A percentile compares a stretch with the other conserved stretches of the same genome.
Conservation (phyloP, 768 basidiomycete species). For the Inosperma sp. region DNA sequence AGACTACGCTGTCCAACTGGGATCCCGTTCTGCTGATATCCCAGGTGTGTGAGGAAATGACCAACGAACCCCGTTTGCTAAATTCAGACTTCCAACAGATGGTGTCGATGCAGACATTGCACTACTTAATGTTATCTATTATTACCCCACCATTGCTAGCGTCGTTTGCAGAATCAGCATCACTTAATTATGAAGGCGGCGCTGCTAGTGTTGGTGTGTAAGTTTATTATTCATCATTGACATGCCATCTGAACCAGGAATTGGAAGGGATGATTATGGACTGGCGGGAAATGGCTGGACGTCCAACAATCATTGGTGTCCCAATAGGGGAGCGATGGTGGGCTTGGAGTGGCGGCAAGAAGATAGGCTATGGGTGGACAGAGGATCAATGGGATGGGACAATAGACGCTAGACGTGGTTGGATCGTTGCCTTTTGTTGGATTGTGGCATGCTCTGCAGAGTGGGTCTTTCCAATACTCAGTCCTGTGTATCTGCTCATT, state of each 20-base stretch:
- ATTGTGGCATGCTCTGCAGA: slow-evolving; percentile 75
- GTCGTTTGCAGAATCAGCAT: slow-evolving; percentile 67
- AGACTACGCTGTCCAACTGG: slow-evolving; percentile 57
- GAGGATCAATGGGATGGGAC: slow-evolving; percentile 60
- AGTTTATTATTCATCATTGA: not conserved
- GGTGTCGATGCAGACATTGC: slow-evolving; percentile 85
- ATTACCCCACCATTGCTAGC: slow-evolving; percentile 76
- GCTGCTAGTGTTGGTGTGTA: slow-evolving; percentile 69
- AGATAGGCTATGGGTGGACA: slow-evolving; percentile 56
- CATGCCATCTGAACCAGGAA: not conserved
- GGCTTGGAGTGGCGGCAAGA: slow-evolving; percentile 78
- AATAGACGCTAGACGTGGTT: slow-evolving; percentile 76
- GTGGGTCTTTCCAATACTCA: slow-evolving; percentile 66
- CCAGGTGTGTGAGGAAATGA: slow-evolving; percentile 54
- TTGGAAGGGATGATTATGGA: slow-evolving; percentile 85
- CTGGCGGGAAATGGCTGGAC: slow-evolving; percentile 93
- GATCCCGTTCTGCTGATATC: slow-evolving; percentile 86
- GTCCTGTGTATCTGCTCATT: slow-evolving; percentile 3
- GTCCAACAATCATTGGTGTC: slow-evolving; percentile 65
- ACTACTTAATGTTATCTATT: slow-evolving; percentile 85
- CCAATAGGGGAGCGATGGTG: slow-evolving; percentile 69
- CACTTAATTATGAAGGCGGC: slow-evolving; percentile 71
- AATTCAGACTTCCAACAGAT: slow-evolving; percentile 52
- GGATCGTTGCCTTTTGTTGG: slow-evolving; percentile 91
- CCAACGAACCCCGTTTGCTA: not conserved